These are phyloP conservation scores for Curvularia hawaiiensis DNA, from an alignment of 2,329 filamentous ascomycete species.

Conservation along the genomic window DNA sequence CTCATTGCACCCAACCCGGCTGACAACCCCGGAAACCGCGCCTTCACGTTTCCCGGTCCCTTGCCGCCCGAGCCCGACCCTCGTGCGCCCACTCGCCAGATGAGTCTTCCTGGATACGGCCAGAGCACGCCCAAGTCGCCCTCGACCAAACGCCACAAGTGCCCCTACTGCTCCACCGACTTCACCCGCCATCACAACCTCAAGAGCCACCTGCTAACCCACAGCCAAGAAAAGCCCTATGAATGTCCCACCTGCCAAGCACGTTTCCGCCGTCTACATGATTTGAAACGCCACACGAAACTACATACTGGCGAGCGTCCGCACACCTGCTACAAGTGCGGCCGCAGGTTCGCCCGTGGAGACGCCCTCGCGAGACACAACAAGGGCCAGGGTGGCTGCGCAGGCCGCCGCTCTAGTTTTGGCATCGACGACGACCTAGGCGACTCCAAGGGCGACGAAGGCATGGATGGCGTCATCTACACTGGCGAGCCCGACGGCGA, in stretches of 20 bases:
- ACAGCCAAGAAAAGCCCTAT: slow-evolving; percentile 98
- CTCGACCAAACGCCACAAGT: slow-evolving; percentile 89
- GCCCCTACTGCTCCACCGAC: slow-evolving; percentile 93
- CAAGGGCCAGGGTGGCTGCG: slow-evolving; percentile 94
- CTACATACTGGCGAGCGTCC: slow-evolving; percentile 95
- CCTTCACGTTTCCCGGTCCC: slow-evolving; percentile 69
- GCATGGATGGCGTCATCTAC: slow-evolving; percentile 69
- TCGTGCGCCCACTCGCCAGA: slow-evolving; percentile 60
- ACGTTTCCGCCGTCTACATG: slow-evolving; percentile 89
- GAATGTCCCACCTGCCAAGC: slow-evolving; percentile 92
- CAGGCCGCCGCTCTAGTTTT: slow-evolving; percentile 86
- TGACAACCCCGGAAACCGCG: slow-evolving; percentile 54
- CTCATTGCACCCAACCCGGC: slow-evolving; percentile 44
- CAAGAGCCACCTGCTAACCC: slow-evolving; percentile 95
- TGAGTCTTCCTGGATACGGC: slow-evolving; percentile 64
- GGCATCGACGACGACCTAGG: slow-evolving; percentile 73
- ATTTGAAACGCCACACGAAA: slow-evolving; percentile 95
- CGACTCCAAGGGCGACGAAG: slow-evolving; percentile 57
- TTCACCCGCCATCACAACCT: slow-evolving; percentile 98
- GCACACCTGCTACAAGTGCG: slow-evolving; percentile 93
- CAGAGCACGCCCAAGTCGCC: slow-evolving; percentile 69
- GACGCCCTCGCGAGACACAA: slow-evolving; percentile 94
- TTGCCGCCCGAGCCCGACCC: slow-evolving; percentile 53
- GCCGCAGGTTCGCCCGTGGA: slow-evolving; percentile 90
- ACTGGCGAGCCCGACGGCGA: slow-evolving; percentile 63